A percentile compares a stretch with the other conserved stretches of the same genome.
Conservation (phyloP, 2,329 filamentous ascomycete genomes). For the Sphaerulina musiva region DNA sequence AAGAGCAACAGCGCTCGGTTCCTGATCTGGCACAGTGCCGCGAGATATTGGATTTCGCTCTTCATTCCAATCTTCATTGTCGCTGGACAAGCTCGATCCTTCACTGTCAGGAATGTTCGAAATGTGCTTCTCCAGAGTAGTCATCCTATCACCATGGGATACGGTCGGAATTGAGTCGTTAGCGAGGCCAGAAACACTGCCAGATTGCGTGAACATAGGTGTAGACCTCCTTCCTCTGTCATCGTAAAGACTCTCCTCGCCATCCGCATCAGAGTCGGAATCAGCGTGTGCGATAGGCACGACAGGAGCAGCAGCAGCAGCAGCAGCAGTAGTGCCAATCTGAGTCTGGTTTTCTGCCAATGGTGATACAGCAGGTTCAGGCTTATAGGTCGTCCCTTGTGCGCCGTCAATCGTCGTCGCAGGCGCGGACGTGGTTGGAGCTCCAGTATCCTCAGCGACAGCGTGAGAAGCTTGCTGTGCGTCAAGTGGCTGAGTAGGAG, state of each 20-base stretch:
- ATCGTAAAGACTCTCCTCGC: conserved; percentile 3
- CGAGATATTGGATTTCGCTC: conserved; percentile 7
- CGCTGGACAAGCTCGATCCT: conserved; percentile 10
- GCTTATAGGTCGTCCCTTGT: not conserved
- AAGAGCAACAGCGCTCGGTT: not conserved
- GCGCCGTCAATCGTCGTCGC: not conserved
- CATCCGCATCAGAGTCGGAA: conserved; percentile 7
- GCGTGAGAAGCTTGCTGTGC: conserved; percentile 10
- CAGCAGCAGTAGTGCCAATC: not conserved
- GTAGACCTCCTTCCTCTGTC: not conserved
- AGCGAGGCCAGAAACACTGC: conserved; percentile 7
- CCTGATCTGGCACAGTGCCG: not conserved
- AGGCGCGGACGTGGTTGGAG: not conserved
- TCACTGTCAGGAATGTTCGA: conserved; percentile 27
- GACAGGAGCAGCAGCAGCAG: not conserved
- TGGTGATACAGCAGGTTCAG: conserved; percentile 4
- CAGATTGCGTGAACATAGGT: conserved; percentile 16
- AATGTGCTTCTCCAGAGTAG: conserved; percentile 31
- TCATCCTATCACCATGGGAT: conserved; percentile 11
- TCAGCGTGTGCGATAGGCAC: conserved; percentile 1
- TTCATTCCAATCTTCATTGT: conserved; percentile 17
- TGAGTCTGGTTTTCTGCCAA: conserved; percentile 2
- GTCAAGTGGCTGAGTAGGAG: conserved; percentile 5
- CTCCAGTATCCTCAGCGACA: conserved; percentile 1
- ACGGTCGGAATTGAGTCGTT: conserved; percentile 4